Conservation (phyloP, 192 early-diverging fungal genomes). For the Dimargaris xerosporica region DNA sequence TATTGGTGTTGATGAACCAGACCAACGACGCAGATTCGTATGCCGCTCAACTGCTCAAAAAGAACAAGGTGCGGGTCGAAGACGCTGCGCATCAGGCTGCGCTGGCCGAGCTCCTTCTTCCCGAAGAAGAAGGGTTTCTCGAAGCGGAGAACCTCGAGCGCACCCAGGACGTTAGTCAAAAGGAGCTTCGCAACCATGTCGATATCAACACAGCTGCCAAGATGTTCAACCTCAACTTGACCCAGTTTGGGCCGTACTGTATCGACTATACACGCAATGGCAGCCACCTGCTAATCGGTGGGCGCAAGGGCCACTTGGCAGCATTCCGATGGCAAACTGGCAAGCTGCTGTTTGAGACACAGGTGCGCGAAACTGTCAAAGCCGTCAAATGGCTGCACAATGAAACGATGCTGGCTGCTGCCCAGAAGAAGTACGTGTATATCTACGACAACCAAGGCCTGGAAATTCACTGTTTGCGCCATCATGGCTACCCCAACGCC, state of each 20-base stretch:
- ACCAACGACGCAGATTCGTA: too few relatives aligned
- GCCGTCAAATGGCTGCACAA: conserved; percentile 95
- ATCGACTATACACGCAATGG: conserved; percentile 86
- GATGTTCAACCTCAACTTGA: conserved; percentile 64
- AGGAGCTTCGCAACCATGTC: conserved; percentile 41
- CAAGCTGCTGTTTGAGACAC: conserved; percentile 62
- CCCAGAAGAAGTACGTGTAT: conserved; percentile 89
- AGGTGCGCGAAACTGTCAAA: conserved; percentile 76
- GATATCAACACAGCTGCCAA: conserved; percentile 61
- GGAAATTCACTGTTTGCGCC: conserved; percentile 76
- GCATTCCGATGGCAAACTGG: conserved; percentile 81
- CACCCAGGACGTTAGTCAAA: conserved; percentile 74
- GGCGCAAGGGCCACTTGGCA: conserved; percentile 73
- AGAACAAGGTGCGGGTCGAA: too few relatives aligned
- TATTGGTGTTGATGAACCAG: too few relatives aligned
- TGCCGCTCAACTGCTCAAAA: too few relatives aligned
- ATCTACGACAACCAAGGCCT: conserved; percentile 85
- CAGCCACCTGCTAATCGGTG: conserved; percentile 52
- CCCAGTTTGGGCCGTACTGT: conserved; percentile 75
- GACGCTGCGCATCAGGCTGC: conserved; percentile 30
- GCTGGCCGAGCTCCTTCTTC: conserved; percentile 58
- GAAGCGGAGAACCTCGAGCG: conserved; percentile 82
- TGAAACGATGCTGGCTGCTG: conserved; percentile 82
- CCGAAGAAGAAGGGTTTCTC: conserved; percentile 62
- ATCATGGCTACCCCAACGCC: conserved; percentile 65